Conservation (phyloP, 331 rosid genomes). For the Quercus lobata region DNA sequence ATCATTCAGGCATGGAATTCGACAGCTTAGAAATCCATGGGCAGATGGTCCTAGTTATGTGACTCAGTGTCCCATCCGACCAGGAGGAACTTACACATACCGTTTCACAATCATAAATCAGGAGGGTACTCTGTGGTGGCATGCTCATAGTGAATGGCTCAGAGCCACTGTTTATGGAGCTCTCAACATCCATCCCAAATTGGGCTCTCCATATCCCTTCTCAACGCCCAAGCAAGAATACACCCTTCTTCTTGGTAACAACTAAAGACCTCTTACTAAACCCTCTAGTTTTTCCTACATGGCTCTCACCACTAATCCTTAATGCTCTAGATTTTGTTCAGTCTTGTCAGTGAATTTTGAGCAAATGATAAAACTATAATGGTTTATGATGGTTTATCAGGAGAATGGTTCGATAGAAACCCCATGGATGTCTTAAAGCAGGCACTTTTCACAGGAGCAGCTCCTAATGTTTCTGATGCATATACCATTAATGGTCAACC, state of each 20-base stretch:
- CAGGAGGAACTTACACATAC: slow-evolving; percentile 87
- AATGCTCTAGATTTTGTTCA: not conserved
- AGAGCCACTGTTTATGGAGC: slow-evolving; percentile 96
- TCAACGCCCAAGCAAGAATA: slow-evolving; percentile 58
- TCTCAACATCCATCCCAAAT: slow-evolving; percentile 64
- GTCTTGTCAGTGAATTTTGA: not conserved
- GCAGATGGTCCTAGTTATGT: slow-evolving; percentile 89
- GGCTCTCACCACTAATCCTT: not conserved
- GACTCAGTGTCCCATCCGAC: slow-evolving; percentile 86
- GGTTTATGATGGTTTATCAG: slow-evolving; percentile 36
- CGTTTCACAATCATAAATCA: slow-evolving; percentile 72
- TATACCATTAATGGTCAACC: slow-evolving; percentile 90
- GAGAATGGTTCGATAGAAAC: slow-evolving; percentile 87
- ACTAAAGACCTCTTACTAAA: not conserved
- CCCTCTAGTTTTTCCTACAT: not conserved
- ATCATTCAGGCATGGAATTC: slow-evolving; percentile 76
- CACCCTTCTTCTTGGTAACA: slow-evolving; percentile 70
- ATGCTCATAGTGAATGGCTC: slow-evolving; percentile 81
- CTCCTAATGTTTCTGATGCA: slow-evolving; percentile 74
- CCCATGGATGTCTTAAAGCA: slow-evolving; percentile 57
- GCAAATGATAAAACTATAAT: slow-evolving; percentile 16
- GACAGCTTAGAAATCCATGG: slow-evolving; percentile 89
- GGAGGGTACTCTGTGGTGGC: slow-evolving; percentile 98
- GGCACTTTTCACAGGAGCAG: slow-evolving; percentile 71
- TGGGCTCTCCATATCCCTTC: slow-evolving; percentile 72